phyloP scores from a whole-genome alignment of 768 basidiomycete genomes.

The Lentinula guzmanii region DNA sequence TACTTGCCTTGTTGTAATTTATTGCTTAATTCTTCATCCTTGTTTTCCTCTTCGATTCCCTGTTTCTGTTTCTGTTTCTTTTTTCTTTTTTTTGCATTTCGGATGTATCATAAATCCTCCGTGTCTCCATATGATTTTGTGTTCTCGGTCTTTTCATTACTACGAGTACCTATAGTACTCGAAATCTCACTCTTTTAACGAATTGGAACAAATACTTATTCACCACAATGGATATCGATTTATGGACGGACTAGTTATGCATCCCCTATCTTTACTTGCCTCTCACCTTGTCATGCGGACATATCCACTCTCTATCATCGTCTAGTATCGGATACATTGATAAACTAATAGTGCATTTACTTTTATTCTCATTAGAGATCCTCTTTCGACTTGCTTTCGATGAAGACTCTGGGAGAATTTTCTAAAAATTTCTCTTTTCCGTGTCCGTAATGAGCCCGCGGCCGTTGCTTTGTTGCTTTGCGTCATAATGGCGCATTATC shows the following conservation, averaged over 20 bases:
- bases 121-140: not conserved
- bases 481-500: not conserved
- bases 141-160: not conserved
- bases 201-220: not conserved
- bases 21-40: not conserved
- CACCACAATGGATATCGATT: not conserved
- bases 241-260: not conserved
- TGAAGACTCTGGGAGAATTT: no score
- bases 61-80: no score
- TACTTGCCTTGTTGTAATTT: conserved; percentile 4
- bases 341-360: not conserved
- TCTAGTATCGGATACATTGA: not conserved
- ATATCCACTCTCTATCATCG: not conserved
- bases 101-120: not conserved
- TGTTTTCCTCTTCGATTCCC: not conserved
- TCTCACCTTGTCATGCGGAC: not conserved
- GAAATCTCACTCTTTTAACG: not conserved
- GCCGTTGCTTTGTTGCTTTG: not conserved
- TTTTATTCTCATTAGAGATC: no score
- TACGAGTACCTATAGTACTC: not conserved
- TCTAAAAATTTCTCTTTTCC: not conserved
- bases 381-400: no score
- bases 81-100: not conserved
- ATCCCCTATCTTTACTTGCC: not conserved
- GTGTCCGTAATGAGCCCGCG: no score